Conservation (phyloP, 805 yeast genomes). For the Wickerhamiella hasegawae region DNA sequence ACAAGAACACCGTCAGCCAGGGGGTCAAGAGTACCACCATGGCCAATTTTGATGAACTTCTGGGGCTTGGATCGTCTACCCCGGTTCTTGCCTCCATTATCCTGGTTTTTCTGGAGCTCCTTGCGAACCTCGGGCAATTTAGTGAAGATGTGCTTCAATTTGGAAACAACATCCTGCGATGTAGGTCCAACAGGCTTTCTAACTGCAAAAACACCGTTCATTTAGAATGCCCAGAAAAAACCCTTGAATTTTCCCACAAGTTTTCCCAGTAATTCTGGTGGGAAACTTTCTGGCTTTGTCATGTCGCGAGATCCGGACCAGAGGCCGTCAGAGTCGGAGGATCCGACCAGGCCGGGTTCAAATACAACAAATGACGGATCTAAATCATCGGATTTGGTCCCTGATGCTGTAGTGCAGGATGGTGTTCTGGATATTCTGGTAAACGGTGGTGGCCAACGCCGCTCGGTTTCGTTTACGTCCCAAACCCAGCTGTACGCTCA, state of each 20-base stretch:
- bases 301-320: neutral
- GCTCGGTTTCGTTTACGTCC: conserved; percentile 17
- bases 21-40: conserved; percentile 96
- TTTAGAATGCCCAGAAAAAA: conserved; percentile 15
- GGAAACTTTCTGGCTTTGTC: neutral
- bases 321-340: neutral
- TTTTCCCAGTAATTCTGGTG: too few relatives aligned
- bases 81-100: conserved; percentile 15
- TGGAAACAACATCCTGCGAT: conserved; percentile 57
- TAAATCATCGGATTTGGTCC: conserved; percentile 7
- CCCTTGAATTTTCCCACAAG: too few relatives aligned
- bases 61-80: conserved; percentile 38
- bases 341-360: too few relatives aligned
- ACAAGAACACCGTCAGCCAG: conserved; percentile 85
- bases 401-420: conserved; percentile 17
- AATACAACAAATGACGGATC: too few relatives aligned
- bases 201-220: conserved; percentile 91
- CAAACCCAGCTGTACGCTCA: conserved; percentile 34
- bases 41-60: conserved; percentile 67
- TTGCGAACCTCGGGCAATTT: conserved; percentile 39
- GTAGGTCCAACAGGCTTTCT: conserved; percentile 78
- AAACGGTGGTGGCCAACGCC: conserved; percentile 8
- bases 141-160: conserved; percentile 47
- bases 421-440: conserved; percentile 13
- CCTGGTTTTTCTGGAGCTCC: conserved; percentile 12